Conservation (phyloP, 768 basidiomycete genomes). For the Termitomyces sp. region DNA sequence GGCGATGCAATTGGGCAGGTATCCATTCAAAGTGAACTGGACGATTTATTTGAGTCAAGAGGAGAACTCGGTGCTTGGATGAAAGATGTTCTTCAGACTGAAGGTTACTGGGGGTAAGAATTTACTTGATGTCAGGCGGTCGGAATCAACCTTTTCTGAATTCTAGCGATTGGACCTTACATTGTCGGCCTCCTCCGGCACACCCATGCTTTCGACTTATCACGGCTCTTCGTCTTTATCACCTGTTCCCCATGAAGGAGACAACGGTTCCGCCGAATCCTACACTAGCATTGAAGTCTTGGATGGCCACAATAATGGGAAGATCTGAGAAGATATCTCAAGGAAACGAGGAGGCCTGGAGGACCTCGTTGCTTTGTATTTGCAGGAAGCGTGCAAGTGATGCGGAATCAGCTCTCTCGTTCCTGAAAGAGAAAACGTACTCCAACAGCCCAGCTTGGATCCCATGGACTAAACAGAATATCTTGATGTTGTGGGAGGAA, state of each 20-base stretch:
- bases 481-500: constrained; percentile 57
- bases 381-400: constrained; percentile 17
- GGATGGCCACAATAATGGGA: constrained; percentile 51
- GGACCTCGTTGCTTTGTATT: constrained; percentile 25
- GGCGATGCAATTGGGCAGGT: constrained; percentile 45
- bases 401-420: constrained; percentile 7
- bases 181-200: constrained; percentile 50
- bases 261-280: constrained; percentile 15
- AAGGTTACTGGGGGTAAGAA: constrained; percentile 83
- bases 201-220: constrained; percentile 81
- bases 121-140: background rate
- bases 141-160: background rate
- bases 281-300: constrained; percentile 32
- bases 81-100: constrained; percentile 44
- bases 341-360: constrained; percentile 47
- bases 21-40: constrained; percentile 51
- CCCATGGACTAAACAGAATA: constrained; percentile 19
- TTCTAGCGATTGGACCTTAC: constrained; percentile 74
- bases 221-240: constrained; percentile 61
- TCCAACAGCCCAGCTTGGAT: constrained; percentile 5
- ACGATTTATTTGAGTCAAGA: constrained; percentile 41
- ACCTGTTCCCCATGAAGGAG: constrained; percentile 30
- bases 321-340: constrained; percentile 36
- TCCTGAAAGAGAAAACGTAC: background rate
- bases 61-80: constrained; percentile 37